Evolutionary conservation across 2,329 filamentous ascomycete genomes (phyloP), one percentile per base, ranked within the genome.

Genomic region (Paramyrothecium roridum): DNA sequence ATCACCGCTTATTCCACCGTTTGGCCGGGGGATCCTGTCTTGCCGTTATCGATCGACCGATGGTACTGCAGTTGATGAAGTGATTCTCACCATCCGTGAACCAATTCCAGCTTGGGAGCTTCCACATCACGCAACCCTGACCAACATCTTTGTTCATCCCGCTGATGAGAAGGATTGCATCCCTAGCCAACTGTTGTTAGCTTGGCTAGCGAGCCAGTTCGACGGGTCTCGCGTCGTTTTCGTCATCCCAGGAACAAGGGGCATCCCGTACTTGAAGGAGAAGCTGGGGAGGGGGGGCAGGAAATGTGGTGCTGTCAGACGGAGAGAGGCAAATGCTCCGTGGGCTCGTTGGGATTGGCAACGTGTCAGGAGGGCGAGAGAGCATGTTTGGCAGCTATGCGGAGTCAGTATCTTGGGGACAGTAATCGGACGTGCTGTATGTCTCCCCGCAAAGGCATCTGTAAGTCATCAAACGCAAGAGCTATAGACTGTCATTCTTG

Each of bases 171-270:
- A 88, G 69, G 76, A 65, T 7, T 76, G 74, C 48, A 85, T n/a
- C 85, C 61, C 82, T 0, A 76, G 75, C 1, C 80, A 90, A 64
- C 65, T 90, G 33, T 80, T 82, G 1, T 72, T 89, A 26, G 85
- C 85, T 0, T 89, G 86, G 85, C 61, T 89, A 54, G 62, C 86
- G 59, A 78, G 78, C 3, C 84, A 88, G 61, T 82, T 82, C 0
- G 74, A 80, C 2, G 81, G 86, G n/a, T 6, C 7, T 13, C 37
- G 37, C 12, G 37, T 30, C 60, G 73, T 88, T 51, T 79, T 85
- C 62, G 82, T 86, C 0, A 88, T 81, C 52, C 79, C 77, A 0
- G 80, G 78, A 2, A 82, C 79, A 0, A 80, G 76, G 65, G 76
- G 66, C 53, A 66, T 77, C 40, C 71, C 73, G 60, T 78, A 76